Evolutionary conservation across 176 grass and related monocot genomes (phyloP), one percentile per base, ranked within the genome.

Genomic region (Musa troglodytarum): DNA sequence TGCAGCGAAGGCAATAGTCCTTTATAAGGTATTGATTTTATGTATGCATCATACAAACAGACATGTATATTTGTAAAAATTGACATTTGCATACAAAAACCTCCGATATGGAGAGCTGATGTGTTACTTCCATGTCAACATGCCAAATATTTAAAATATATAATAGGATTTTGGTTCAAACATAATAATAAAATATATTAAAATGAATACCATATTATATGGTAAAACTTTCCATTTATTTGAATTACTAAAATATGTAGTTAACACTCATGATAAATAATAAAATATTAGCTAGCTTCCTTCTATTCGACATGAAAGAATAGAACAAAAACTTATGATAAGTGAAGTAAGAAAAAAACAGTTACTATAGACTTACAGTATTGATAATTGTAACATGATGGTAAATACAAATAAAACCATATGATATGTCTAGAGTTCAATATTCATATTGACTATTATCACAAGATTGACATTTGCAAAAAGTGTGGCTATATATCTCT

Each of bases 1-100:
- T 78, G 80, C 79, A 70, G 90, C 87, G 50, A 93, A 92, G 54
- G 90, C 95, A 49, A 89, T 98, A 54, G 90, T 98, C 82, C 74
- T 98, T 61, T 98, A 93, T 70, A 93, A 93, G 95, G 95, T 98
- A 85, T 83, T 78, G 8, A 22, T 74, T 54, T 69, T 51, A 65
- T 3, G 20, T 25, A 50, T 50, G 21, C 20, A 50, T 2, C 43
- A 12, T 70, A 20, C 50, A 69, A 16, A 29, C 20, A 70, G 12
- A 69, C 24, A 69, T 19, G 49, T 19, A 50, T 49, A 70, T 70
- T 43, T 6, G 34, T 43, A 43, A 43, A 43, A 43, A 4, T 43
- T 43, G 34, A 43, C 34, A 43, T 43, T 43, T 43, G 34, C 34
- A 10, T 20, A 51, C 15, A 70, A 3, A 70, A 43, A n/a, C 34